phyloP scores from a whole-genome alignment of 805 yeast species.

The Candida schatavii region DNA sequence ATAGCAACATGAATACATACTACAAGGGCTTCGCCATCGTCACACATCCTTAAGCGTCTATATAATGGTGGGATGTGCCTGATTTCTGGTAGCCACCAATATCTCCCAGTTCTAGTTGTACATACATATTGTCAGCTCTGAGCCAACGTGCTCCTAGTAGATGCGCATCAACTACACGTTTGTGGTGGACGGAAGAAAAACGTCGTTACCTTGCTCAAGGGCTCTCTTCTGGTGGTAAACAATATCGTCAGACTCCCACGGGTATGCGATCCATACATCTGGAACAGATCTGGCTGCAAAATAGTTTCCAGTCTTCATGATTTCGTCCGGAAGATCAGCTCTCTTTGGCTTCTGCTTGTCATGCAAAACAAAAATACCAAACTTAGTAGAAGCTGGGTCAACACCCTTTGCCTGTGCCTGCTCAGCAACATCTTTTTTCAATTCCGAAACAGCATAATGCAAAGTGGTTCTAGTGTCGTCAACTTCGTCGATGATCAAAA shows the following conservation, averaged over 20 bases:
- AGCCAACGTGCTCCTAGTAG: no score
- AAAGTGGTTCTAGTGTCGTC: slow-evolving; percentile 85
- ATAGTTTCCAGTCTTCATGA: slow-evolving; percentile 58
- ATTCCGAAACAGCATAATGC: slow-evolving; percentile 73
- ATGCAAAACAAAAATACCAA: slow-evolving; percentile 75
- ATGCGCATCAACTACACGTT: slow-evolving; percentile 1
- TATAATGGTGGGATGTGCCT: no score
- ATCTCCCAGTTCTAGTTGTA: no score
- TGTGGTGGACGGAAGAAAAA: slow-evolving; percentile 35
- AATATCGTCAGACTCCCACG: slow-evolving; percentile 81
- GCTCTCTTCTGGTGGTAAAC: slow-evolving; percentile 71
- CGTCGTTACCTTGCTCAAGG: slow-evolving; percentile 71
- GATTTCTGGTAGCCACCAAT: no score
- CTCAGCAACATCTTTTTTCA: slow-evolving; percentile 64
- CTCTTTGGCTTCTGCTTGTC: slow-evolving; percentile 71
- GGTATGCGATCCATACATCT: slow-evolving; percentile 83
- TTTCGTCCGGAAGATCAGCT: slow-evolving; percentile 66
- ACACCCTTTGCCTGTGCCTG: slow-evolving; percentile 56
- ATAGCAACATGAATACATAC: background rate
- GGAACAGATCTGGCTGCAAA: slow-evolving; percentile 75
- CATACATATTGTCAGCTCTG: no score
- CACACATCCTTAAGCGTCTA: no score
- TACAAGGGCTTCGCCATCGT: no score
- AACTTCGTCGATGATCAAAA: slow-evolving; percentile 77
- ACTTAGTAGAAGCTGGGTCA: slow-evolving; percentile 51